These are phyloP conservation scores for Pichia scutulata DNA, from an alignment of 805 yeast genomes.

Conservation along the genomic window DNA sequence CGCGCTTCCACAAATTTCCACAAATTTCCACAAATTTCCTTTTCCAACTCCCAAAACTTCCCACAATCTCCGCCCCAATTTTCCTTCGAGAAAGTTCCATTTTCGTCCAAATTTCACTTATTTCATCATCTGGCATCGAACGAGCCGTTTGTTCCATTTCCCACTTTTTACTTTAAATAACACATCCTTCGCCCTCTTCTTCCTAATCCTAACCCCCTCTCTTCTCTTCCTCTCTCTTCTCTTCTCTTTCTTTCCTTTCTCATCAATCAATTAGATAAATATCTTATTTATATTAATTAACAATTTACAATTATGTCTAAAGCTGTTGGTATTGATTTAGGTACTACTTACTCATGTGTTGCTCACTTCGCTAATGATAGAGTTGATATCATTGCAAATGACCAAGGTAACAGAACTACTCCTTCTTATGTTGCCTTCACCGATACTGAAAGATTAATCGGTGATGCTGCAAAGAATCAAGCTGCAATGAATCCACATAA, in stretches of 20 bases:
- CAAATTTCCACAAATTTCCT: not conserved
- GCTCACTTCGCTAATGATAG: conserved; percentile 88
- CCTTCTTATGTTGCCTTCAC: conserved; percentile 96
- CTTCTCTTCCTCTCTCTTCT: not conserved
- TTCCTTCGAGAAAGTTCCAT: not conserved
- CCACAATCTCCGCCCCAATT: not conserved
- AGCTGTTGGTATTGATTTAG: conserved; percentile 72
- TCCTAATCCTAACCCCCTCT: not conserved
- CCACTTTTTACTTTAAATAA: not conserved
- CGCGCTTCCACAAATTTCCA: not conserved
- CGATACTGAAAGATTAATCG: conserved; percentile 85
- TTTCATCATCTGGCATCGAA: not conserved
- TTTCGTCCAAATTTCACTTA: not conserved
- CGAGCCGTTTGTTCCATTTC: not conserved
- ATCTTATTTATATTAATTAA: not conserved
- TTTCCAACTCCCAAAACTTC: too few relatives aligned
- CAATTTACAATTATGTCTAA: conserved; percentile 37
- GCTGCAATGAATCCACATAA: conserved; percentile 89
- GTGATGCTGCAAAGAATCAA: conserved; percentile 97
- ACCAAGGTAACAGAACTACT: conserved; percentile 97
- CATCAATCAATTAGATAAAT: not conserved
- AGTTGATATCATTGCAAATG: conserved; percentile 94
- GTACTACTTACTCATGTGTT: conserved; percentile 92
- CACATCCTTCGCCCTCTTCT: not conserved
- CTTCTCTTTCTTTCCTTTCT: not conserved